Base-by-base conservation (phyloP, 164 flowering plant species). In the Umbilicus rupestris region DNA sequence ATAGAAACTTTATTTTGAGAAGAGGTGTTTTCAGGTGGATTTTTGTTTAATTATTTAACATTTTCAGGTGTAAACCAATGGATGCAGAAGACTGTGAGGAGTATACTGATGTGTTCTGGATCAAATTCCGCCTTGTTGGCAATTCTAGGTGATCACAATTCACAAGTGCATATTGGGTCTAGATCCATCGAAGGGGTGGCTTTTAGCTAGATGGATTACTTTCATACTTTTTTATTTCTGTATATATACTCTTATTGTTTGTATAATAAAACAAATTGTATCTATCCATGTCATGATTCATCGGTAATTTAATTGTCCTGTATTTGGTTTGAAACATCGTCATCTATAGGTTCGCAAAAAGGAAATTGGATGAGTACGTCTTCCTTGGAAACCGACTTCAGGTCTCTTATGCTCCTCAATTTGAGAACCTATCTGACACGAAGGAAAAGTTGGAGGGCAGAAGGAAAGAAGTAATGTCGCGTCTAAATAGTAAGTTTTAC, bases 341-440 rank as follows among this genome's bases (percentile, higher is more conserved):
- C n/a, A n/a, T n/a, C n/a, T n/a, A n/a, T 50, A 90, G 98, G 78
- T 91, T 94, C 81, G 98, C 97, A 19, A 91, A 91, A 74, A 84
- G 88, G 74, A 94, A 94, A 70, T 72, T 94, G 73, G 96, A 94
- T 67, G 96, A 89, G 74, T 82, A 31, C 77, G 87, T 83, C 67
- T 89, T 94, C 78, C 74, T 86, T 35, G 96, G 97, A 50, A 94
- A 91, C 68, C 74, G 74, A 42, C 72, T 94, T 28, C 85, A 88
- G 72, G 92, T 94, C 15, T 78, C 89, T 9, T 94, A 91, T 79
- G 97, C 96, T 58, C 87, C 93, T 69, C 79, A 87, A 15, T 91
- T 81, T 78, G 99, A 94, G 79, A 85, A 73, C 67, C 74, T 91
- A 29, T 67, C 75, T 30, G 97, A 94, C 71, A 88, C 90, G 11